These are phyloP conservation scores for Flaveria ramosissima DNA, from an alignment of 129 eudicot genomes.

Conservation along the genomic window DNA sequence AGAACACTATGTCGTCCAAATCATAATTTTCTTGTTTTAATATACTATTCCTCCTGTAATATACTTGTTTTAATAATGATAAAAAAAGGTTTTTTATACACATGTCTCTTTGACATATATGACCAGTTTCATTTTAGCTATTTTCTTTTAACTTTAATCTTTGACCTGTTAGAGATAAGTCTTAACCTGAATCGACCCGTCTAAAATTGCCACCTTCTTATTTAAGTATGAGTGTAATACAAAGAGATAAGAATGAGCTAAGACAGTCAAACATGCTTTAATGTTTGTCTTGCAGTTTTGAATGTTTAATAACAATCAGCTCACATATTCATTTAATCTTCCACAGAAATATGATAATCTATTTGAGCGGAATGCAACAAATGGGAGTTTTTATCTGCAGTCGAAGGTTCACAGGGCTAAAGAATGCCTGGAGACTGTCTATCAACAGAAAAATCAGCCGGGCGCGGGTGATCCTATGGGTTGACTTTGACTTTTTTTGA, in stretches of 20 bases:
- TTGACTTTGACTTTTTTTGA: conserved; percentile 32
- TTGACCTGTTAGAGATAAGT: neutral
- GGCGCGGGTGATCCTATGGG: conserved; percentile 33
- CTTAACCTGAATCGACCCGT: neutral
- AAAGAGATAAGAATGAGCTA: neutral
- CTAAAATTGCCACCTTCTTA: neutral
- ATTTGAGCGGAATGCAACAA: conserved; percentile 68
- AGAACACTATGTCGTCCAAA: too few relatives aligned
- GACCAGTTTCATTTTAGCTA: too few relatives aligned
- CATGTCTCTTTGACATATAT: too few relatives aligned
- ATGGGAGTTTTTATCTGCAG: conserved; percentile 81
- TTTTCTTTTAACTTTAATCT: neutral
- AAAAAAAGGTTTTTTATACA: too few relatives aligned
- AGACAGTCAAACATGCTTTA: too few relatives aligned
- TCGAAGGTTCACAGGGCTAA: conserved; percentile 87
- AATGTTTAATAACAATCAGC: neutral
- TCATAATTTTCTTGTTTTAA: too few relatives aligned
- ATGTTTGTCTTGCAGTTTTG: neutral
- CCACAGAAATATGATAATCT: conserved; percentile 62
- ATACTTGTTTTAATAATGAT: too few relatives aligned
- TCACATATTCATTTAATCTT: conserved; percentile 4
- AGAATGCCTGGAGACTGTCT: conserved; percentile 64
- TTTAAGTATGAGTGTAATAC: neutral
- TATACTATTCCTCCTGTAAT: too few relatives aligned
- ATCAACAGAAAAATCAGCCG: conserved; percentile 42